Evolutionary conservation across 805 yeast species (phyloP).

Genomic region (Candida taoyuanica): DNA sequence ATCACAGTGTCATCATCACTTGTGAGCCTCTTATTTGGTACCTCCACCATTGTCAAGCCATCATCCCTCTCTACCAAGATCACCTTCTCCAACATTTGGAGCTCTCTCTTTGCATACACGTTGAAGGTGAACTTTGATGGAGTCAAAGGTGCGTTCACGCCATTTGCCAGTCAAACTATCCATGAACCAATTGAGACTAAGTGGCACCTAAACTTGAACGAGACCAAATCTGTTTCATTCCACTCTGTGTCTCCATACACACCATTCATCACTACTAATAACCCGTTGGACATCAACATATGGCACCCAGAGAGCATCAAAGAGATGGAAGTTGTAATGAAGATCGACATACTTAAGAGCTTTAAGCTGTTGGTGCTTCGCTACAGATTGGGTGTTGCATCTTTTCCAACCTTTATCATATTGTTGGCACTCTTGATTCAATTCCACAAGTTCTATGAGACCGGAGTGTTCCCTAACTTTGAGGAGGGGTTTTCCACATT

Average conservation of each 20-base stretch:
- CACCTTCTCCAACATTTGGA: constrained; percentile 53
- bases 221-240: constrained; percentile 35
- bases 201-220: constrained; percentile 59
- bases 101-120: constrained; percentile 54
- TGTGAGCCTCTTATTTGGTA: constrained; percentile 20
- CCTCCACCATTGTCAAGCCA: constrained; percentile 35
- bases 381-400: constrained; percentile 69
- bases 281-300: constrained; percentile 39
- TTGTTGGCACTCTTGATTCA: constrained; percentile 52
- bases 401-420: constrained; percentile 62
- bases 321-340: constrained; percentile 21
- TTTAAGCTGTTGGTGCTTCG: constrained; percentile 67
- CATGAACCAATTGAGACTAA: constrained; percentile 68
- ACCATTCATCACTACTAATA: constrained; percentile 37
- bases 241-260: constrained; percentile 72
- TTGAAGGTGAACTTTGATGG: constrained; percentile 20
- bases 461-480: constrained; percentile 39
- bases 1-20: constrained; percentile 5
- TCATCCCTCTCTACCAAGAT: constrained; percentile 42
- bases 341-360: constrained; percentile 53
- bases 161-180: constrained; percentile 65
- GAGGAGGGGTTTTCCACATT: constrained; percentile 41
- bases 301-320: constrained; percentile 35
- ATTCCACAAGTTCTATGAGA: constrained; percentile 37
- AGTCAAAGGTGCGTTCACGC: constrained; percentile 38